Evolutionary conservation across 2,329 filamentous ascomycete species (phyloP), one percentile per base, ranked within the genome.

Genomic region (Colletotrichum incanum): DNA sequence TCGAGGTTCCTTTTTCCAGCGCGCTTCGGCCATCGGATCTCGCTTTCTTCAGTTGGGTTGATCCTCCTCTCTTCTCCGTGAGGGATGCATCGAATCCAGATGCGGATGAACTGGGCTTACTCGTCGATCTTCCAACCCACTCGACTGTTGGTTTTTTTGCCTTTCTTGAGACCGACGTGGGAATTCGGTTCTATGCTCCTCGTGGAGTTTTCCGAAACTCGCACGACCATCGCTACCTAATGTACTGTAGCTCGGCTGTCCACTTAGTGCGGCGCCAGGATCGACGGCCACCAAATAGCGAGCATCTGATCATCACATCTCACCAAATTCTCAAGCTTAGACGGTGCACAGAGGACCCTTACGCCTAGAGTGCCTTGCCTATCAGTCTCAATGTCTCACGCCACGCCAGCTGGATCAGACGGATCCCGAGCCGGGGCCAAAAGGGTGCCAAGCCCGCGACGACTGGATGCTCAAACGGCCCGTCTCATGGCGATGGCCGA

Each of bases 401-500:
- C 11, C 28, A 49, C 28, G n/a, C 41, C 41, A 49, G 16, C n/a
- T 49, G 20, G 28, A 39, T 63, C 47, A 52, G 59, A 63, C 11
- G 47, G 60, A 63, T 63, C n/a, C 23, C 23, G 47, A 39, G 60
- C 47, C 60, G 23, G 45, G 37, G 23, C 60, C 23, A 4, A 5
- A 12, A 14, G 14, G 16, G 34, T 20, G 47, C 61, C 34, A 54
- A 63, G 45, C 18, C 56, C 39, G 56, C 16, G 39, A 34, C 20
- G 26, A n/a, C 39, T 31, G 56, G 39, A 34, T 47, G 31, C 56
- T n/a, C 39, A 60, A 60, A 60, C 39, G 56, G 39, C 39, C 26
- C 56, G 56, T 47, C 41, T 23, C 5, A 43, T 60, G 26, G 56
- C 45, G 23, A 59, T 37, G n/a, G 28, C 41, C 41, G 18, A 60